Base-by-base conservation (phyloP, 2,329 filamentous ascomycete species). In the Ceratocystis variospora region DNA sequence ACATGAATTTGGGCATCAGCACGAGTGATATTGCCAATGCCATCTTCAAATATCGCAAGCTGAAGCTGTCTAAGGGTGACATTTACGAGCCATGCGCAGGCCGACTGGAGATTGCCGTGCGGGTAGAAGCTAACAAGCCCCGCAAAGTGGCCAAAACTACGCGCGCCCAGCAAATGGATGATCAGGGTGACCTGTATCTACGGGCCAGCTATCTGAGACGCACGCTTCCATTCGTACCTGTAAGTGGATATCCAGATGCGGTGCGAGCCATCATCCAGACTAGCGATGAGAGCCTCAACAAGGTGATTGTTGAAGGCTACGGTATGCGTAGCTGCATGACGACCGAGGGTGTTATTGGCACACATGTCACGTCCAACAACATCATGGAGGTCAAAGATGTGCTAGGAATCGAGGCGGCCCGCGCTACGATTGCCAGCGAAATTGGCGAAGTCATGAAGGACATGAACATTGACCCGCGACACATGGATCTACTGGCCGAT, bases 401-500 rank as follows among this genome's bases (percentile, higher is more conserved):
- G 0, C 84, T 99, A 2, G 94, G 94, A 62, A 96, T 99, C 71
- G 94, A 99, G 79, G 94, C 94, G 0, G 94, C 94, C 2, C 86
- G 93, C 68, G 83, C 83, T 2, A 96, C 92, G 5, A 97, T 99
- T 72, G 89, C 94, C 62, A 79, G 83, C 59, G 94, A 99, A 78
- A 97, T 99, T 72, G 83, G 81, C 64, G 81, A 82, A 64, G 94
- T 97, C 73, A 99, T 97, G 92, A 84, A 84, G 45, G 86, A 87
- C 74, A 96, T 99, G 91, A 86, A 85, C 75, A 97, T 99, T 72
- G 94, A 99, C 76, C 93, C 92, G 57, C 89, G 94, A 66, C 94
- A 99, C 78, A 97, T 99, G 91, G 88, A 96, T 74, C 83, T 99
- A 19, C 84, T 99, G 1, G 93, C 94, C 10, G 94, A 99, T 73